Evolutionary conservation across 305 asterid species (phyloP).

Genomic region (Solanum hybrid): DNA sequence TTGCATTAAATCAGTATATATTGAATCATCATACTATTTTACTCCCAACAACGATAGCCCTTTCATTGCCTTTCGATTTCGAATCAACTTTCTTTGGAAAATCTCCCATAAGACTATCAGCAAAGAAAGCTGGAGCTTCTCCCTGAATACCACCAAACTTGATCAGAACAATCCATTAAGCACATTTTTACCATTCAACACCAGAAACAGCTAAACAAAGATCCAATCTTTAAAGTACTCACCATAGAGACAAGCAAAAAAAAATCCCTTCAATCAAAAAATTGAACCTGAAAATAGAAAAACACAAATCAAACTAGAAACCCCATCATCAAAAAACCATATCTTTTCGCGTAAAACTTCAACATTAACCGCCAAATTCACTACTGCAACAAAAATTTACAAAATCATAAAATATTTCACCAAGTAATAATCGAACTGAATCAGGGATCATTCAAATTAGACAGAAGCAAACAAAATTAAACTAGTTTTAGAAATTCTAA

Average conservation of each 20-base stretch:
- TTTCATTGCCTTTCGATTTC: not conserved
- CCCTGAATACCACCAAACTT: not conserved
- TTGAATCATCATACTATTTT: not conserved
- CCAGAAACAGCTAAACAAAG: not conserved
- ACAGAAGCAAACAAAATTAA: not conserved
- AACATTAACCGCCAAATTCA: not conserved
- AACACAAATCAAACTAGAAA: not conserved
- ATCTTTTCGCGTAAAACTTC: not conserved
- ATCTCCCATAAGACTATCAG: not conserved
- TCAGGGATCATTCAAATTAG: not conserved
- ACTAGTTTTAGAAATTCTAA: too few relatives aligned
- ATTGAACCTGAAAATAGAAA: not conserved
- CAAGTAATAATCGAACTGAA: not conserved
- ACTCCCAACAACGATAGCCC: not conserved
- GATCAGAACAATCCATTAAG: not conserved
- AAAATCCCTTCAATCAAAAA: not conserved
- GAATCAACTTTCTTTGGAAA: not conserved
- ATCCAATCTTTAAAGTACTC: not conserved
- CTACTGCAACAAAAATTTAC: not conserved
- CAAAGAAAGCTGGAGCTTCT: not conserved
- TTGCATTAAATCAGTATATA: constrained; percentile 10
- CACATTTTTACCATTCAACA: not conserved
- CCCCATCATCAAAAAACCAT: not conserved
- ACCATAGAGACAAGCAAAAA: not conserved
- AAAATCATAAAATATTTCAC: not conserved